phyloP scores from a whole-genome alignment of 2,329 filamentous ascomycete species.

The Aspergillus sp. region DNA sequence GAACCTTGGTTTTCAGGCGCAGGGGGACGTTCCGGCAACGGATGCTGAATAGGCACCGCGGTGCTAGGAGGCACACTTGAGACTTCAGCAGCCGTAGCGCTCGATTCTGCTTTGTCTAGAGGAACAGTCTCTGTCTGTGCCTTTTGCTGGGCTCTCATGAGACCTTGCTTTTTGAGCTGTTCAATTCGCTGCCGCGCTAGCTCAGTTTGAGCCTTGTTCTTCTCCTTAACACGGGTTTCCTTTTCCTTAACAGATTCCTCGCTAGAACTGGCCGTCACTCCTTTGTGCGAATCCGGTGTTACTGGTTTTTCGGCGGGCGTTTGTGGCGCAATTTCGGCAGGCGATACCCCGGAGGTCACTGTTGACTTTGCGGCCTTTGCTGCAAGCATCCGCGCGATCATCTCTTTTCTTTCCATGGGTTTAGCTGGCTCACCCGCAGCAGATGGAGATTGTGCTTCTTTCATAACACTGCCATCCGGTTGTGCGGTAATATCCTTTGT shows the following conservation, averaged over 20 bases:
- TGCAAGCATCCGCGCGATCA: constrained; percentile 74
- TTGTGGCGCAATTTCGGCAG: background rate
- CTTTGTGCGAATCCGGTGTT: constrained; percentile 7
- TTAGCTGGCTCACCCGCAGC: constrained; percentile 22
- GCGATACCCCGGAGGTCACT: constrained; percentile 10
- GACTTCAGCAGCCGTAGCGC: background rate
- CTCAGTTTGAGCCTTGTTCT: constrained; percentile 67
- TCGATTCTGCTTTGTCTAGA: constrained; percentile 10
- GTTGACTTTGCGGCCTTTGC: constrained; percentile 61
- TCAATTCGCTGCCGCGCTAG: constrained; percentile 77
- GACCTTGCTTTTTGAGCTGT: constrained; percentile 60
- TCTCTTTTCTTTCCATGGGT: constrained; percentile 68
- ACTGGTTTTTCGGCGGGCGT: background rate
- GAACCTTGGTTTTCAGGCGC: constrained; percentile 26
- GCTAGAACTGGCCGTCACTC: constrained; percentile 3
- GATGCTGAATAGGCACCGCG: constrained; percentile 29
- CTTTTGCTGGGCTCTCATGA: constrained; percentile 40
- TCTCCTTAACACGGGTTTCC: constrained; percentile 38
- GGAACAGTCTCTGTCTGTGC: constrained; percentile 13
- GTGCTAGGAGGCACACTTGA: constrained; percentile 7
- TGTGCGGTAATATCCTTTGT: background rate
- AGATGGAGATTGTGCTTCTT: background rate
- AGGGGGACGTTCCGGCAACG: constrained; percentile 38
- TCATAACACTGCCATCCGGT: background rate
- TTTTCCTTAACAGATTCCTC: constrained; percentile 23